phyloP scores from a whole-genome alignment of 306 rosid species.

The Quercus aquifolioides region DNA sequence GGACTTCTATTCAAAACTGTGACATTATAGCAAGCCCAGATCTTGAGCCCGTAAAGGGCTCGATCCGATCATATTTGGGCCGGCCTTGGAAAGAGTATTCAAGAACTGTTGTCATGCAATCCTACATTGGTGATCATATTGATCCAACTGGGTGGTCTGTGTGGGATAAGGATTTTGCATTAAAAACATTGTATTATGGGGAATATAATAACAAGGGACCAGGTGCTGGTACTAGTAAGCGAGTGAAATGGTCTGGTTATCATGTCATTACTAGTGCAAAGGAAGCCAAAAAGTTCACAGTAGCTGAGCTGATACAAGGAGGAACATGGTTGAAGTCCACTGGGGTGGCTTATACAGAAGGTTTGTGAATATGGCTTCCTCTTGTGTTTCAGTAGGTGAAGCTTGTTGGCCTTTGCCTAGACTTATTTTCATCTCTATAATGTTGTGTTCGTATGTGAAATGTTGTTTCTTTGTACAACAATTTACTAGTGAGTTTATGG shows the following conservation, averaged over 20 bases:
- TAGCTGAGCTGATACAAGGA: slow-evolving; percentile 58
- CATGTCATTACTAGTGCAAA: slow-evolving; percentile 36
- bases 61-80: slow-evolving; percentile 47
- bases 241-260: slow-evolving; percentile 72
- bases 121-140: slow-evolving; percentile 36
- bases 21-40: slow-evolving; percentile 44
- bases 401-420: no score
- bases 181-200: slow-evolving; percentile 55
- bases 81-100: slow-evolving; percentile 74
- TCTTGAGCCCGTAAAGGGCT: slow-evolving; percentile 40
- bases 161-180: slow-evolving; percentile 45
- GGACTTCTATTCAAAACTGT: slow-evolving; percentile 59
- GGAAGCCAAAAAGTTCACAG: slow-evolving; percentile 57
- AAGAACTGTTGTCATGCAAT: slow-evolving; percentile 63
- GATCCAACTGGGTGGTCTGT: slow-evolving; percentile 62
- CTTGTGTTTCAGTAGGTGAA: not conserved
- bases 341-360: slow-evolving; percentile 54
- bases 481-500: not conserved
- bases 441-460: not conserved
- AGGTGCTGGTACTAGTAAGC: slow-evolving; percentile 51
- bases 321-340: slow-evolving; percentile 51
- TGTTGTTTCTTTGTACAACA: not conserved
- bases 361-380: slow-evolving; percentile 33
- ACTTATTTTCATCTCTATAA: no score
- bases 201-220: slow-evolving; percentile 61